Base-by-base conservation (phyloP, 495 filamentous ascomycete genomes). In the Trichoderma reesei region DNA sequence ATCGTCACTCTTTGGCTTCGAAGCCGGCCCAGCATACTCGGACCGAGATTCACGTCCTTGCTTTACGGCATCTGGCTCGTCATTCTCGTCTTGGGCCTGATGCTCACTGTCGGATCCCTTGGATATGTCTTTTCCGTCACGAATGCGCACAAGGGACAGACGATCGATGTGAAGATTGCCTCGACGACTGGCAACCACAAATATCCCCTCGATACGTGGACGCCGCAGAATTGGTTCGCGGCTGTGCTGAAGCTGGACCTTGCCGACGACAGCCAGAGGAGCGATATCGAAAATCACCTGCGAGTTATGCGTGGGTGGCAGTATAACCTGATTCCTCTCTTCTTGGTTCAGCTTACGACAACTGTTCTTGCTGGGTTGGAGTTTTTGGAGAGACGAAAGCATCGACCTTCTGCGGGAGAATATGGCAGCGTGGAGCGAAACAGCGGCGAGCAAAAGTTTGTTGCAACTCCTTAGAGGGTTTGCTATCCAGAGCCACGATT, bases 201-300 rank as follows among this genome's bases (percentile, higher is more conserved):
- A n/a, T 85, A 85, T 66, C 74, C 79, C 1, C 60, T 70, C 38
- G 68, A 75, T 20, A 60, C 65, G 2, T 85, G 83, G 83, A 82
- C 82, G 26, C 82, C 83, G 16, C 79, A 80, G 71, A 83, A 73
- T 60, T 85, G 83, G 83, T 81, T 79, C 66, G 71, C 73, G 3
- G 80, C 79, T 1, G 71, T 85, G 31, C 70, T 83, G 13, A 65
- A 71, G 34, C 73, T 83, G 34, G 72, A 79, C n/a, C 61, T 85
- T 20, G 71, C 67, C 5, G 64, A 71, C 41, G 64, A 66, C 1
- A 63, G 63, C 34, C 67, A 73, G 4, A 66, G 72, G 20, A 67
- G 67, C 38, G 72, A 78, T 10, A 79, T 85, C 20, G 37, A 61
- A 33, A 65, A 68, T 14, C 76, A 81, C 46, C 65, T 82, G 62